These are phyloP conservation scores for Teratosphaeriaceae sp. DNA, from an alignment of 2,329 filamentous ascomycete species.

Conservation along the genomic window DNA sequence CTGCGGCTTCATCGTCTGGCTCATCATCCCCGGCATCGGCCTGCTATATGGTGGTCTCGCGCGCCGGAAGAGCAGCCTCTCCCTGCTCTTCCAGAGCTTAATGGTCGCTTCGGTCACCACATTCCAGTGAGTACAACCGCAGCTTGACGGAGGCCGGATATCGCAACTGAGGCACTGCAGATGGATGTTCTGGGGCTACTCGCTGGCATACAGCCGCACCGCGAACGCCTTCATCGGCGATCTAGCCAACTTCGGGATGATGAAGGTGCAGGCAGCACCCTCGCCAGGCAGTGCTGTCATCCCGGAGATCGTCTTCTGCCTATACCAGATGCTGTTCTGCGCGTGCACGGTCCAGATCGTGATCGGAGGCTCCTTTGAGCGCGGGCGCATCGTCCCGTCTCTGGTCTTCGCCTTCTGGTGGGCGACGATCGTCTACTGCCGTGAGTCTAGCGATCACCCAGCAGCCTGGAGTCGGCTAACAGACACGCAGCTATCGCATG, in stretches of 20 bases:
- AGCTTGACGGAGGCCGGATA: no score
- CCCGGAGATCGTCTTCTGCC: conserved; percentile 60
- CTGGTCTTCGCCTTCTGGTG: conserved; percentile 58
- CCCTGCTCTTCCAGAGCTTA: conserved; percentile 57
- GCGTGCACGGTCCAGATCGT: conserved; percentile 58
- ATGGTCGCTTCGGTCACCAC: conserved; percentile 51
- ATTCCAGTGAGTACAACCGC: no score
- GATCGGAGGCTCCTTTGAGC: conserved; percentile 57
- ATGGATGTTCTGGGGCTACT: conserved; percentile 61
- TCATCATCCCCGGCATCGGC: conserved; percentile 62
- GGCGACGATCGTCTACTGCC: conserved; percentile 60
- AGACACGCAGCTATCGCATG: conserved; percentile 43
- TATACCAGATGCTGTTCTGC: conserved; percentile 61
- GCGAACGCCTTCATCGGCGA: conserved; percentile 58
- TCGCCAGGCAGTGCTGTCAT: conserved; percentile 49
- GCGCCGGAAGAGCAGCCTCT: conserved; percentile 54
- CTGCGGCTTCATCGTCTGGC: conserved; percentile 56
- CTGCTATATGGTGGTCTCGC: conserved; percentile 59
- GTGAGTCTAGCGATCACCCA: not conserved
- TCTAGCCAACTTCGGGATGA: conserved; percentile 55
- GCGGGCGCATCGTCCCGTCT: conserved; percentile 57
- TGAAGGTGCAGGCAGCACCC: conserved; percentile 54
- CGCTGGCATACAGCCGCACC: conserved; percentile 54
- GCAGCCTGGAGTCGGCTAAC: not conserved
- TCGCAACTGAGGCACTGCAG: no score